A percentile compares a stretch with the other conserved stretches of the same genome.
phyloP scores from a whole-genome alignment of 2,329 filamentous ascomycete genomes.

The Xylariomycetidae sp. region DNA sequence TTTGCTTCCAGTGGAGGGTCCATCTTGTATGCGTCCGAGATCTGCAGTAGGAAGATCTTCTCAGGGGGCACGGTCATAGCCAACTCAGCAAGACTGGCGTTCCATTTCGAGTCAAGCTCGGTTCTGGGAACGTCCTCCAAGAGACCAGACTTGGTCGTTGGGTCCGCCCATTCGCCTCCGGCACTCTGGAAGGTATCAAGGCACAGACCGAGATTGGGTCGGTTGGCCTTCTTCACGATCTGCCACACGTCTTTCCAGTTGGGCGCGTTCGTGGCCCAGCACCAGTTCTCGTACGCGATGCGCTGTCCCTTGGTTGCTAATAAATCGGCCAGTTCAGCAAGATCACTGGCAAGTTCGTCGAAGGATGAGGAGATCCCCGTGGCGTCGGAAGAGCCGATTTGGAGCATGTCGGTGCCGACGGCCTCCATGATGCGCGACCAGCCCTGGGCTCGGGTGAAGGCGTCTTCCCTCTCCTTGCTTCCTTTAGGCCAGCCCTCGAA shows the following conservation, averaged over 20 bases:
- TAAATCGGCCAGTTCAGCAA: conserved; percentile 58
- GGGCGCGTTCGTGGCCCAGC: conserved; percentile 67
- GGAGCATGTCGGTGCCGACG: conserved; percentile 63
- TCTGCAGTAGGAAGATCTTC: conserved; percentile 70
- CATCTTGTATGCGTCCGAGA: conserved; percentile 67
- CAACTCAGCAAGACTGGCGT: conserved; percentile 50
- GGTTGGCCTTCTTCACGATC: conserved; percentile 56
- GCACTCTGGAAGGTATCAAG: conserved; percentile 74
- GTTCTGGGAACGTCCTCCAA: conserved; percentile 37
- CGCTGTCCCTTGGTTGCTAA: conserved; percentile 50
- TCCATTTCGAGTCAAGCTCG: conserved; percentile 45
- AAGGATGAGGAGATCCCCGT: conserved; percentile 45
- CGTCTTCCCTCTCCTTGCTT: conserved; percentile 52
- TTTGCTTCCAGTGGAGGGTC: conserved; percentile 46
- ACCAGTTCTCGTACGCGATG: conserved; percentile 77
- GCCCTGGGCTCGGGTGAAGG: conserved; percentile 54
- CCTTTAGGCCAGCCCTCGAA: conserved; percentile 67
- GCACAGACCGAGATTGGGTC: conserved; percentile 65
- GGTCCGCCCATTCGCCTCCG: conserved; percentile 68
- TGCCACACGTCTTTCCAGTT: conserved; percentile 65
- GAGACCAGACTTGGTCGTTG: conserved; percentile 55
- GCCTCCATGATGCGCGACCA: conserved; percentile 70
- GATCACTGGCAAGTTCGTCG: conserved; percentile 50
- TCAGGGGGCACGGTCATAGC: conserved; percentile 52
- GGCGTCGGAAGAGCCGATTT: conserved; percentile 60